Evolutionary conservation across 108 stramenopile genomes (phyloP).

Genomic region (Conticribra guillardii): DNA sequence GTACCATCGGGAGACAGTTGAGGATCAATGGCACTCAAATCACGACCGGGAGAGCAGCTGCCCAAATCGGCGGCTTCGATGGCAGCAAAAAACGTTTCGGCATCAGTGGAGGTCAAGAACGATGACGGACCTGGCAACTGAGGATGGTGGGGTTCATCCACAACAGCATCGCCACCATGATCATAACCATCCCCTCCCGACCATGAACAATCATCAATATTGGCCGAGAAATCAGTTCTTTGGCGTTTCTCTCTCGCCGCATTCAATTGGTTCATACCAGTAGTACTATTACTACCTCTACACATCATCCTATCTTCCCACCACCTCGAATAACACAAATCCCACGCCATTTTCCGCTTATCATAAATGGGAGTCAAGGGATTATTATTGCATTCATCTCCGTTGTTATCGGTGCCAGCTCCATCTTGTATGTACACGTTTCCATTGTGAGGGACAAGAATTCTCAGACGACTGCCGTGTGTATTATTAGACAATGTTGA

Average conservation of each 20-base stretch:
- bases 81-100: neutral
- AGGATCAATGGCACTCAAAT: constrained; percentile 61
- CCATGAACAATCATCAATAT: neutral
- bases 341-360: constrained; percentile 18
- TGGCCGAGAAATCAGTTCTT: neutral
- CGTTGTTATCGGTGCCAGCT: constrained; percentile 13
- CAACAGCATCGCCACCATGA: neutral
- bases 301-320: no score
- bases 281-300: no score
- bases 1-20: constrained; percentile 69
- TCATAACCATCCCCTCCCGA: neutral
- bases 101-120: constrained; percentile 5
- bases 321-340: constrained; percentile 2
- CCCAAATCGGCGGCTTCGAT: neutral
- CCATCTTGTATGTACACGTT: constrained; percentile 72
- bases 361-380: neutral
- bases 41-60: neutral
- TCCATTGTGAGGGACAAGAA: constrained; percentile 68
- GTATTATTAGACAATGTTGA: no score
- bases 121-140: neutral
- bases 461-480: constrained; percentile 37
- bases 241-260: neutral
- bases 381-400: neutral
- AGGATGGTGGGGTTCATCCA: neutral
- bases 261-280: neutral